Evolutionary conservation across 1,284 basidiomycete species (phyloP).

Genomic region (Abortiporus biennis): DNA sequence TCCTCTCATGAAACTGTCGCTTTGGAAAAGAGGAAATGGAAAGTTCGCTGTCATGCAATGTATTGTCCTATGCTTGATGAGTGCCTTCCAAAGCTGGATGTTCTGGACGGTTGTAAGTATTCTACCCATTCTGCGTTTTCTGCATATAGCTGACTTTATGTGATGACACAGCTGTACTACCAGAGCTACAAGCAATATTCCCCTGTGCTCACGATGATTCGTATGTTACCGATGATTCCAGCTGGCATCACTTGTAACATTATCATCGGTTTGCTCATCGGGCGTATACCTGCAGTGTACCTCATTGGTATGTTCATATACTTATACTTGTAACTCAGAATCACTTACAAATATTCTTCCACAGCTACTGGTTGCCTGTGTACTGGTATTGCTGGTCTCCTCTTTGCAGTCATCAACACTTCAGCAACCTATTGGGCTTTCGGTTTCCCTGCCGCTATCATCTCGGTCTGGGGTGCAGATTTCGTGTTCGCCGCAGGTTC

Average conservation of each 20-base stretch:
- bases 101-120: slow-evolving; percentile 44
- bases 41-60: slow-evolving; percentile 53
- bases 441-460: slow-evolving; percentile 6
- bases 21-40: slow-evolving; percentile 58
- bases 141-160: not conserved
- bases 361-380: slow-evolving; percentile 45
- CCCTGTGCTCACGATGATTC: slow-evolving; percentile 62
- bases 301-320: slow-evolving; percentile 40
- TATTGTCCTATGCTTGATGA: slow-evolving; percentile 63
- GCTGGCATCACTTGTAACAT: slow-evolving; percentile 34
- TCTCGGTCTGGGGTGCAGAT: slow-evolving; percentile 33
- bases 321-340: not conserved
- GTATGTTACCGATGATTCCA: slow-evolving; percentile 59
- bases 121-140: not conserved
- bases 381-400: slow-evolving; percentile 53
- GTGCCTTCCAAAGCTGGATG: slow-evolving; percentile 46
- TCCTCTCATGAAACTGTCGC: slow-evolving; percentile 56
- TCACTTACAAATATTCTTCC: not conserved
- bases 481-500: slow-evolving; percentile 68
- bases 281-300: slow-evolving; percentile 42
- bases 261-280: slow-evolving; percentile 53
- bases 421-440: slow-evolving; percentile 19
- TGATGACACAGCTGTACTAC: slow-evolving; percentile 44
- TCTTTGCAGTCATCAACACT: slow-evolving; percentile 63
- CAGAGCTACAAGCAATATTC: slow-evolving; percentile 46